A percentile compares a stretch with the other conserved stretches of the same genome.
These are phyloP conservation scores for Pterocarpus macrocarpus DNA, from an alignment of 306 rosid genomes.

Conservation along the genomic window DNA sequence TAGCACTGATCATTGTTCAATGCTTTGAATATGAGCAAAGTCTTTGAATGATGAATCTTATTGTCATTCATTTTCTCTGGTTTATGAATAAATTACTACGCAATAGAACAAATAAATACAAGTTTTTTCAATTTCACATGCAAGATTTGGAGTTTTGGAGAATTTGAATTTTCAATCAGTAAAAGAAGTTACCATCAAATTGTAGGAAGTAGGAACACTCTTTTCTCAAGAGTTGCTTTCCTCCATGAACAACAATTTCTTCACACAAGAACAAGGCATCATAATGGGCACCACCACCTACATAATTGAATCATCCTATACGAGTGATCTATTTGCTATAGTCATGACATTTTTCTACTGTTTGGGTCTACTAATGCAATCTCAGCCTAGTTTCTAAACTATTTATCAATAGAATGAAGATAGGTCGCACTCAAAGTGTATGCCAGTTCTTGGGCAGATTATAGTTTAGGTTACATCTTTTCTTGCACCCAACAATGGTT, in stretches of 20 bases:
- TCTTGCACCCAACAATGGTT: conserved; percentile 32
- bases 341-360: conserved; percentile 21
- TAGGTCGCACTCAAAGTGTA: conserved; percentile 41
- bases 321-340: conserved; percentile 24
- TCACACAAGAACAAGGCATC: conserved; percentile 26
- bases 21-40: neutral
- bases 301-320: conserved; percentile 48
- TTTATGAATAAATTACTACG: neutral
- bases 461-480: conserved; percentile 44
- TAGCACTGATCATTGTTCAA: neutral
- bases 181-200: neutral
- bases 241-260: neutral
- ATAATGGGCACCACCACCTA: conserved; percentile 40
- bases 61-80: neutral
- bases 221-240: neutral
- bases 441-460: conserved; percentile 19
- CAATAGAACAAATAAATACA: neutral
- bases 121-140: neutral
- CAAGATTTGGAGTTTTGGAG: neutral
- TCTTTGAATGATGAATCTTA: neutral
- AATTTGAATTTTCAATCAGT: neutral
- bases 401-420: conserved; percentile 24
- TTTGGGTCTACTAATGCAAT: too few species aligned
- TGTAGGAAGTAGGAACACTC: neutral
- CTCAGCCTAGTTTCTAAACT: neutral